Conservation (phyloP, 805 yeast genomes). For the Lachancea sp. region DNA sequence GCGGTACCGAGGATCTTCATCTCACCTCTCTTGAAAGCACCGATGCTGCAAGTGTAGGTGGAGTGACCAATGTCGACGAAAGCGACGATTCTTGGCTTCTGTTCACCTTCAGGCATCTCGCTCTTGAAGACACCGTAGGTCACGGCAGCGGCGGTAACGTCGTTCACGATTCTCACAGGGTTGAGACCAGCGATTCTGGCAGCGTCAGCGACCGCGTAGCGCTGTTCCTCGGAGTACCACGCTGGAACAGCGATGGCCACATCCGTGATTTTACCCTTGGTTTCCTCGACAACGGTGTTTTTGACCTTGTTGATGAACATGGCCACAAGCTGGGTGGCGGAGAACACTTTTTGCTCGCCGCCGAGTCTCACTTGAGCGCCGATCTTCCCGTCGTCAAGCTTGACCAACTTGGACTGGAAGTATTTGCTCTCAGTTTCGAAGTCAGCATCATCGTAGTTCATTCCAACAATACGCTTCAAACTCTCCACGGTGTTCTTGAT, state of each 20-base stretch:
- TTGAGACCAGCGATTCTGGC: slow-evolving; percentile 93
- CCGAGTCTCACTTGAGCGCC: slow-evolving; percentile 81
- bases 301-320: slow-evolving; percentile 92
- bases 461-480: slow-evolving; percentile 87
- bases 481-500: slow-evolving; percentile 94
- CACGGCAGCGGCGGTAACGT: slow-evolving; percentile 97
- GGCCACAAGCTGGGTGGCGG: slow-evolving; percentile 86
- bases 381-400: slow-evolving; percentile 63
- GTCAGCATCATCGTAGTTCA: slow-evolving; percentile 69
- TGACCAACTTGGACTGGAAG: slow-evolving; percentile 65
- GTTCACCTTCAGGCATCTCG: slow-evolving; percentile 79
- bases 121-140: slow-evolving; percentile 98
- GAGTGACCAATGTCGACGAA: slow-evolving; percentile 97
- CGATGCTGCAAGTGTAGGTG: slow-evolving; percentile 82
- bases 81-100: slow-evolving; percentile 82
- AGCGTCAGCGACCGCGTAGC: slow-evolving; percentile 94
- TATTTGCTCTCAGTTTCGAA: slow-evolving; percentile 66
- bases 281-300: slow-evolving; percentile 71
- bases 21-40: slow-evolving; percentile 93
- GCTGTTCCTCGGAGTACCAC: slow-evolving; percentile 95
- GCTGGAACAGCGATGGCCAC: slow-evolving; percentile 93
- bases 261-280: slow-evolving; percentile 70
- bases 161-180: slow-evolving; percentile 97
- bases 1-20: slow-evolving; percentile 88
- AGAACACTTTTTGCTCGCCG: slow-evolving; percentile 71